Evolutionary conservation across 345 rosid species (phyloP), one percentile per base, ranked within the genome.

Genomic region (Aquilaria sinensis): DNA sequence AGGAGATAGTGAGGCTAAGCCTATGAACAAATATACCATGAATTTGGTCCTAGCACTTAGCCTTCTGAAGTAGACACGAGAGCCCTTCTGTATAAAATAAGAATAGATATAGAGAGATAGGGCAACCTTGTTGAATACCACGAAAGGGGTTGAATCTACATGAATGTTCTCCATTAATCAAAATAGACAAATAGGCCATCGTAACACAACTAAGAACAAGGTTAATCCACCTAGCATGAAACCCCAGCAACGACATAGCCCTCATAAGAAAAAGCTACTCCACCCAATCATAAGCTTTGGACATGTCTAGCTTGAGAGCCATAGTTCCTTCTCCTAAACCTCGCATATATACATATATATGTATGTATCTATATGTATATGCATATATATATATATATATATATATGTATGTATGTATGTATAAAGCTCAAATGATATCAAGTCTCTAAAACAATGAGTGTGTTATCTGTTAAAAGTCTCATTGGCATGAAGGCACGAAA

Each of bases 31-130:
- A 9, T 13, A 1, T 13, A 8, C 50, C 50, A 8, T 47, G 9
- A 9, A 47, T 9, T 13, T 47, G 9, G 50, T 13, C 50, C 9
- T 8, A 8, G 9, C 50, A 8, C n/a, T 11, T n/a, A 51, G 54
- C 54, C 13, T 51, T 13, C 1, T 0, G 11, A 11, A 51, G 54
- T 6, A 51, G n/a, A 11, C 12, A 12, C 54, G 32, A 58, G 6
- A 58, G 31, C 11, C 62, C 62, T 10, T 58, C 50, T 9, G 62
- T 50, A 58, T 3, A 58, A 37, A 58, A 13, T 11, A 58, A 13
- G 14, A 58, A 58, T 2, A 58, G 31, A 9, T 45, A 58, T 4
- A 31, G 62, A 16, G 62, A 58, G 2, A 58, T 14, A 7, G 9
- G 62, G 31, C 12, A 15, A 48, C 49, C 51, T 15, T 58, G 50